Evolutionary conservation across 345 rosid genomes (phyloP).

Genomic region (Anacardium occidentale): DNA sequence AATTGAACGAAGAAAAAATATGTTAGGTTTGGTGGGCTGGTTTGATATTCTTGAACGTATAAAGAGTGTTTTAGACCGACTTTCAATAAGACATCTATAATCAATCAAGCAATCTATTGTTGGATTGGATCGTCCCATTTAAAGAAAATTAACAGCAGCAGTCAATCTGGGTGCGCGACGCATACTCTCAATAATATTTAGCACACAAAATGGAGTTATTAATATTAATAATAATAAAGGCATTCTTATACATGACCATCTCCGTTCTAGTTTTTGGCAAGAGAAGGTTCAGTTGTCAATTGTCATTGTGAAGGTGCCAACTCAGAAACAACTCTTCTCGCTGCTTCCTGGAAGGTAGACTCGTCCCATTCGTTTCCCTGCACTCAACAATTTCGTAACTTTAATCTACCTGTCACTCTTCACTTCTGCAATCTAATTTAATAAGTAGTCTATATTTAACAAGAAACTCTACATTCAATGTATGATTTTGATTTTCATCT

Average conservation of each 20-base stretch:
- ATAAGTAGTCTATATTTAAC: too few species aligned
- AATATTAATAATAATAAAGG: too few species aligned
- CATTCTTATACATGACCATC: not conserved
- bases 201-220: too few species aligned
- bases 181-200: not conserved
- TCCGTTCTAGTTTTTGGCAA: not conserved
- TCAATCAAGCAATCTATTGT: not conserved
- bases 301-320: constrained; percentile 43
- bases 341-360: constrained; percentile 77
- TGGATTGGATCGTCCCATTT: not conserved
- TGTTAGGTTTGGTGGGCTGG: constrained; percentile 20
- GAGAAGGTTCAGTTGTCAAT: not conserved
- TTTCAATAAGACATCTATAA: constrained; percentile 14
- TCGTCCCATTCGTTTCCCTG: constrained; percentile 84
- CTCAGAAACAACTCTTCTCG: constrained; percentile 65
- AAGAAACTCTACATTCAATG: not conserved
- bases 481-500: too few species aligned
- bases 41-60: not conserved
- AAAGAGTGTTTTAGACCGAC: constrained; percentile 6
- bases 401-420: not conserved
- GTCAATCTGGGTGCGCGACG: constrained; percentile 71
- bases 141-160: constrained; percentile 11
- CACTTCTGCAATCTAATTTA: not conserved
- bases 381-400: not conserved
- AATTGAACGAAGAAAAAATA: constrained; percentile 13